These are phyloP conservation scores for Geosmithia morbida DNA, from an alignment of 2,329 filamentous ascomycete genomes.

Conservation along the genomic window DNA sequence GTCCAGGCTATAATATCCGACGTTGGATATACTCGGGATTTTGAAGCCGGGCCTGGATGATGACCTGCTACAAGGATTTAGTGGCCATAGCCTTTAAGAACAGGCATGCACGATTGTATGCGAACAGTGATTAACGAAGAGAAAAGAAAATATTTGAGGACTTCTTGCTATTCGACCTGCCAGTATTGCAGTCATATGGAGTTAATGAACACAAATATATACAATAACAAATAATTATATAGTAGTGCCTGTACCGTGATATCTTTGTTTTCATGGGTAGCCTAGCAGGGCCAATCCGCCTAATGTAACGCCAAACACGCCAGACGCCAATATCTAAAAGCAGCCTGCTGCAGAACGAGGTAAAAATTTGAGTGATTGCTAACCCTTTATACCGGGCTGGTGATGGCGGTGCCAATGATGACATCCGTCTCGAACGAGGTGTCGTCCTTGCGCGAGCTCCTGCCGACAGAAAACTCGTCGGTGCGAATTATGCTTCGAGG, in stretches of 20 bases:
- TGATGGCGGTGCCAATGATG: neutral
- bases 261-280: neutral
- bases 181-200: neutral
- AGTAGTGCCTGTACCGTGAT: neutral
- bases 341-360: too few relatives aligned
- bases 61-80: too few relatives aligned
- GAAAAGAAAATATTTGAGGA: neutral
- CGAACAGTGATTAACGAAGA: neutral
- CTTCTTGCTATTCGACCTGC: neutral
- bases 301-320: neutral
- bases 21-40: too few relatives aligned
- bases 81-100: neutral
- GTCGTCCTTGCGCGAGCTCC: neutral
- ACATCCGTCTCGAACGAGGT: neutral
- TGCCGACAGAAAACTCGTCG: neutral
- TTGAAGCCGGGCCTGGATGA: too few relatives aligned
- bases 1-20: too few relatives aligned
- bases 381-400: neutral
- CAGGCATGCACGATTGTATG: neutral
- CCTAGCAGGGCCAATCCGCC: neutral
- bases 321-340: neutral
- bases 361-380: neutral
- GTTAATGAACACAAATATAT: neutral
- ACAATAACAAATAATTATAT: neutral
- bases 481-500: neutral